Conservation (phyloP, 192 early-diverging fungal species). For the Coemansia sp. region DNA sequence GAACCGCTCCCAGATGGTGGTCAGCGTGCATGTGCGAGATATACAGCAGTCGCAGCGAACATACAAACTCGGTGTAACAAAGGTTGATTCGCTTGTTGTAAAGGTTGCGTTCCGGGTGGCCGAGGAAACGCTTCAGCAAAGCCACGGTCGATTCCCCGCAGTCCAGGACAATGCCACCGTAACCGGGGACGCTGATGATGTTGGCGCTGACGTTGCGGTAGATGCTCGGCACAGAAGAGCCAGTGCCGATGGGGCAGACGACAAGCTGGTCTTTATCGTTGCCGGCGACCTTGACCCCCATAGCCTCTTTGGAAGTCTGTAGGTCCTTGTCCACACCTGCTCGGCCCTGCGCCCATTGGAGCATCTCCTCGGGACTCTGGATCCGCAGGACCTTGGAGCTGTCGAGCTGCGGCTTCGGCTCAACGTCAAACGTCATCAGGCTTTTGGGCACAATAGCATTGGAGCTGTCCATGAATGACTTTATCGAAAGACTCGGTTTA, state of each 20-base stretch:
- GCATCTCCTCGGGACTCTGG: constrained; percentile 40
- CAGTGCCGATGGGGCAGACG: constrained; percentile 84
- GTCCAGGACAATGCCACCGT: constrained; percentile 79
- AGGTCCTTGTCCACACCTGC: not conserved
- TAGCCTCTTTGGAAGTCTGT: not conserved
- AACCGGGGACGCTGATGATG: constrained; percentile 64
- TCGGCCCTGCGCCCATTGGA: not conserved
- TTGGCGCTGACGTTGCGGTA: constrained; percentile 93
- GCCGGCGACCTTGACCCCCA: not conserved
- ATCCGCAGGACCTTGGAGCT: constrained; percentile 20
- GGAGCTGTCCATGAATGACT: constrained; percentile 15
- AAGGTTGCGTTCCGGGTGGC: constrained; percentile 45
- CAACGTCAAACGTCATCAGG: constrained; percentile 63
- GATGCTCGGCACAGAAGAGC: constrained; percentile 82
- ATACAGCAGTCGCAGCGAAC: constrained; percentile 71
- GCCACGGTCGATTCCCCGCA: constrained; percentile 88
- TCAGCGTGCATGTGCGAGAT: constrained; percentile 98
- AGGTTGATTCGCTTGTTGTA: constrained; percentile 44
- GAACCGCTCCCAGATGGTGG: constrained; percentile 87
- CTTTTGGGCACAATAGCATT: constrained; percentile 16
- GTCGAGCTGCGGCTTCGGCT: constrained; percentile 64
- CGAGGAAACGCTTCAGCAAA: constrained; percentile 77
- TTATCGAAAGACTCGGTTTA: constrained; percentile 39
- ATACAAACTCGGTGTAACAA: constrained; percentile 57
- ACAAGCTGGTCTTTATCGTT: constrained; percentile 17